A percentile compares a stretch with the other conserved stretches of the same genome.
Evolutionary conservation across 2,329 filamentous ascomycete genomes (phyloP).

Genomic region (Cyphellophora attinorum): DNA sequence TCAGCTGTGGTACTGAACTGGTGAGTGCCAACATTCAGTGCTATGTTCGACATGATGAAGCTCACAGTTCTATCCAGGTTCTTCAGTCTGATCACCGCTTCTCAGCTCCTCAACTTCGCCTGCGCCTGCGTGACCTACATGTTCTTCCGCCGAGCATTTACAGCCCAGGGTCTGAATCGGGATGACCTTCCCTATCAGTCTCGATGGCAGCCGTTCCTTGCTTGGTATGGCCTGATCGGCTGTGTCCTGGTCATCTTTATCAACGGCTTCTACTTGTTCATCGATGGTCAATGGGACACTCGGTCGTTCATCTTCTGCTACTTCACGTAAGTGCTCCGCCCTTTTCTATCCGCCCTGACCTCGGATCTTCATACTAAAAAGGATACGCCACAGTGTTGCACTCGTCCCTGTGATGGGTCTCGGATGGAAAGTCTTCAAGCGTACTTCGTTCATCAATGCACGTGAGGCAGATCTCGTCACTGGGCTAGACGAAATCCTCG

Average conservation of each 20-base stretch:
- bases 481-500: too few relatives aligned
- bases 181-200: constrained; percentile 47
- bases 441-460: too few relatives aligned
- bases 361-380: too few relatives aligned
- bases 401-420: too few relatives aligned
- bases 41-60: too few relatives aligned
- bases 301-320: constrained; percentile 59
- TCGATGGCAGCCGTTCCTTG: constrained; percentile 50
- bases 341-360: constrained; percentile 44
- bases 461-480: too few relatives aligned
- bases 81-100: too few relatives aligned
- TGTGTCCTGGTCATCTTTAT: constrained; percentile 37
- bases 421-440: too few relatives aligned
- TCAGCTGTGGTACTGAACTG: too few relatives aligned
- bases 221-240: constrained; percentile 16
- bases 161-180: constrained; percentile 44
- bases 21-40: too few relatives aligned
- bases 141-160: constrained; percentile 46
- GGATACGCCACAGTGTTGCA: too few relatives aligned
- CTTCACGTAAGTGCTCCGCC: constrained; percentile 46
- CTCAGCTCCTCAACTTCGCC: constrained; percentile 58
- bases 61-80: too few relatives aligned
- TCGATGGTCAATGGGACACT: constrained; percentile 52
- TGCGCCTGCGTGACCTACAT: constrained; percentile 51
- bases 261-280: constrained; percentile 45